Evolutionary conservation across 345 rosid species (phyloP).

Genomic region (Pugionium dolabratum): DNA sequence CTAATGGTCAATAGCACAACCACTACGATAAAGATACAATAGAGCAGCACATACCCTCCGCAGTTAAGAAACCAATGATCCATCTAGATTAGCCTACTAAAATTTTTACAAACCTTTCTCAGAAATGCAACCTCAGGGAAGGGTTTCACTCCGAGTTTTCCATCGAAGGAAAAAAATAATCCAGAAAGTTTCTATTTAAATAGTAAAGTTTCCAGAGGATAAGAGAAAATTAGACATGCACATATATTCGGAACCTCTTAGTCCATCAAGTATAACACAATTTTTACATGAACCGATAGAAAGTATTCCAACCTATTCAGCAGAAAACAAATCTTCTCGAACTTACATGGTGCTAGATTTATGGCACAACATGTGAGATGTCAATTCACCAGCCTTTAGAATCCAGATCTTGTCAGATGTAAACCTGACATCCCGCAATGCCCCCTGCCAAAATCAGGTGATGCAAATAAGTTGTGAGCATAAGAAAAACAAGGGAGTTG

Average conservation of each 20-base stretch:
- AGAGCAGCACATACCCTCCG: conserved; percentile 11
- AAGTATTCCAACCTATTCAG: conserved; percentile 24
- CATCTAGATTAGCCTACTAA: conserved; percentile 19
- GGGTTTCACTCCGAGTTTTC: conserved; percentile 11
- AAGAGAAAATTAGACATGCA: conserved; percentile 11
- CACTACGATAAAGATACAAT: conserved; percentile 4
- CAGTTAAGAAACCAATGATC: conserved; percentile 8
- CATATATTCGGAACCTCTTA: conserved; percentile 7
- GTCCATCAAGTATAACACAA: conserved; percentile 9
- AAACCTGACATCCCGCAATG: conserved; percentile 69
- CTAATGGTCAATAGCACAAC: conserved; percentile 23
- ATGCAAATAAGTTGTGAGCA: conserved; percentile 13
- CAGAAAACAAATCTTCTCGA: conserved; percentile 18
- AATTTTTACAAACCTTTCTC: conserved; percentile 20
- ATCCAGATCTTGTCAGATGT: conserved; percentile 71
- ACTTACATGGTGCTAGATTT: conserved; percentile 61
- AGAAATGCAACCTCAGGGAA: conserved; percentile 20
- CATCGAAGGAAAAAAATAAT: conserved; percentile 10
- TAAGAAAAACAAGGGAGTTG: conserved; percentile 3
- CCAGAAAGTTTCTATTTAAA: conserved; percentile 9
- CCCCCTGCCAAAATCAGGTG: conserved; percentile 53
- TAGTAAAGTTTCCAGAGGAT: conserved; percentile 19
- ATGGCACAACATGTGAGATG: conserved; percentile 46
- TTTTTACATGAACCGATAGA: conserved; percentile 9
- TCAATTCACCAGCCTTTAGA: conserved; percentile 64